A percentile compares a stretch with the other conserved stretches of the same genome.
Conservation (phyloP, 345 rosid species). For the Brassica napus region Da-Ae NC_063438.1:6042001-6042500, state of each 20-base stretch:
- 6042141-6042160: constrained; percentile 27
- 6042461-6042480: background rate
- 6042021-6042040: constrained; percentile 22
- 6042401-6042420: background rate
- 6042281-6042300: too few relatives aligned
- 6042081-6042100: background rate
- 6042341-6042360: constrained; percentile 28
- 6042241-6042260: constrained; percentile 27
- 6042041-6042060: constrained; percentile 16
- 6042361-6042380: constrained; percentile 39
- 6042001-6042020: constrained; percentile 28
- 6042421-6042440: constrained; percentile 15
- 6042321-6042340: constrained; percentile 23
- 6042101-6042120: constrained; percentile 25
- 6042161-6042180: constrained; percentile 39
- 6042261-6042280: background rate
- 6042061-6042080: constrained; percentile 7
- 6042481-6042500: constrained; percentile 29
- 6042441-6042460: background rate
- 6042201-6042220: constrained; percentile 21
- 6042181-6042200: constrained; percentile 30
- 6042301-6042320: background rate
- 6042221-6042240: constrained; percentile 22
- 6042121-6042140: constrained; percentile 35
- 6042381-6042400: constrained; percentile 21